phyloP scores from a whole-genome alignment of 1,284 basidiomycete genomes.

The Vanrija humicola region DNA sequence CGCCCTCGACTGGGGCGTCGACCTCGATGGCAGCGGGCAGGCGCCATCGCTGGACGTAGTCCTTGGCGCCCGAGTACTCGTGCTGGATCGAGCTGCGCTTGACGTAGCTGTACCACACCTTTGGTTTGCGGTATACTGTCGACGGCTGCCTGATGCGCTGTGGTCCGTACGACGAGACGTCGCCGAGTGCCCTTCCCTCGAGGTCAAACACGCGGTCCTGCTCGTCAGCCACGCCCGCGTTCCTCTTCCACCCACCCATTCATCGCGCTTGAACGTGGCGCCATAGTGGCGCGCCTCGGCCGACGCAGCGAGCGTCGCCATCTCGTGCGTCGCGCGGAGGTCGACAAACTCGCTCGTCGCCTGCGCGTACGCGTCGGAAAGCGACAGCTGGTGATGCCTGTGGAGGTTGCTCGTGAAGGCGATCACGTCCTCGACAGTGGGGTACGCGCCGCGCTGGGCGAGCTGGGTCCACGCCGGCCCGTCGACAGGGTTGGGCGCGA shows the following conservation, averaged over 20 bases:
- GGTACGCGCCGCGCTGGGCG: constrained; percentile 74
- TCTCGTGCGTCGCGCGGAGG: constrained; percentile 77
- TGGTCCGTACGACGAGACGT: background rate
- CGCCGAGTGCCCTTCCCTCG: constrained; percentile 25
- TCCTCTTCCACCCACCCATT: constrained; percentile 31
- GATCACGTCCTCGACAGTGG: constrained; percentile 80
- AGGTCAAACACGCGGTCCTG: constrained; percentile 34
- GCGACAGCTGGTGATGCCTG: constrained; percentile 59
- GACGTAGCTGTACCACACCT: constrained; percentile 31
- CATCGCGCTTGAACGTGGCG: constrained; percentile 47
- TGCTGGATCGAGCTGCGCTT: constrained; percentile 11
- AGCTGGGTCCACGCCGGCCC: constrained; percentile 70
- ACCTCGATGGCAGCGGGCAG: constrained; percentile 22
- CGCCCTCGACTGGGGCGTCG: constrained; percentile 5
- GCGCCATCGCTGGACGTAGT: constrained; percentile 39
- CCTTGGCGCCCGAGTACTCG: constrained; percentile 33
- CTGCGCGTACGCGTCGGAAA: constrained; percentile 74
- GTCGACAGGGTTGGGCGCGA: constrained; percentile 56
- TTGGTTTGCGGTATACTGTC: constrained; percentile 25
- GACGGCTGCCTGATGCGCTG: background rate
- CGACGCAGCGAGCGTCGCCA: constrained; percentile 69
- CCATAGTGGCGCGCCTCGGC: constrained; percentile 78
- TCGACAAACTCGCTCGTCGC: constrained; percentile 82
- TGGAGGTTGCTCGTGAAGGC: constrained; percentile 76
- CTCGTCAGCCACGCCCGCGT: background rate